A percentile compares a stretch with the other conserved stretches of the same genome.
phyloP scores from a whole-genome alignment of 2,329 filamentous ascomycete genomes.

The Pseudocercospora ulei region DNA sequence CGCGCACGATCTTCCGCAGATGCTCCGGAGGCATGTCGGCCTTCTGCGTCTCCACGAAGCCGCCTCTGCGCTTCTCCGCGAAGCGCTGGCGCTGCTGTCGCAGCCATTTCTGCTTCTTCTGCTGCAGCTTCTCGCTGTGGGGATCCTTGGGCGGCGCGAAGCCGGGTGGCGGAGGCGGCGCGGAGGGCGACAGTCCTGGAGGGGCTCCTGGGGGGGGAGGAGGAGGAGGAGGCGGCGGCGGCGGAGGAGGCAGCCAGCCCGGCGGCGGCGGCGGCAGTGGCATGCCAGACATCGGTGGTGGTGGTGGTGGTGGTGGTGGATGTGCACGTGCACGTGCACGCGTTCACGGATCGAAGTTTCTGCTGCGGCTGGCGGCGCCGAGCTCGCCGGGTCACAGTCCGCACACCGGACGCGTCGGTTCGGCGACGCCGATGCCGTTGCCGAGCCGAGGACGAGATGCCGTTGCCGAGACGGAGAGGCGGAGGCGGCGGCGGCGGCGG shows the following conservation, averaged over 20 bases:
- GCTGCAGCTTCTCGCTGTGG: constrained; percentile 84
- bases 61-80: constrained; percentile 90
- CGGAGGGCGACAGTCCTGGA: constrained; percentile 42
- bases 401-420: constrained; percentile 4
- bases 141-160: constrained; percentile 73
- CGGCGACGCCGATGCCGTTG: background rate
- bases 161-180: constrained; percentile 65
- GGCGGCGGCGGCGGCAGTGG: constrained; percentile 60
- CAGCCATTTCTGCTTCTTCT: constrained; percentile 99
- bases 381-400: constrained; percentile 17
- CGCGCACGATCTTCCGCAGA: constrained; percentile 92
- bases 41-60: constrained; percentile 96
- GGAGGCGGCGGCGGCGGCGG: too few relatives aligned
- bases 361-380: constrained; percentile 25
- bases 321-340: too few relatives aligned
- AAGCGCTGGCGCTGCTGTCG: constrained; percentile 84
- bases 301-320: too few relatives aligned
- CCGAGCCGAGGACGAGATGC: too few relatives aligned
- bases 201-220: constrained; percentile 43
- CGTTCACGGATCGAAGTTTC: constrained; percentile 11
- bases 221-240: constrained; percentile 36
- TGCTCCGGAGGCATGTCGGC: constrained; percentile 98
- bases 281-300: constrained; percentile 47
- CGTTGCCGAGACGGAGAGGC: too few relatives aligned
- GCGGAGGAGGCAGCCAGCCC: constrained; percentile 45